Evolutionary conservation across 257 asterid species (phyloP), one percentile per base, ranked within the genome.

Genomic region (Anisodus acutangulus): DNA sequence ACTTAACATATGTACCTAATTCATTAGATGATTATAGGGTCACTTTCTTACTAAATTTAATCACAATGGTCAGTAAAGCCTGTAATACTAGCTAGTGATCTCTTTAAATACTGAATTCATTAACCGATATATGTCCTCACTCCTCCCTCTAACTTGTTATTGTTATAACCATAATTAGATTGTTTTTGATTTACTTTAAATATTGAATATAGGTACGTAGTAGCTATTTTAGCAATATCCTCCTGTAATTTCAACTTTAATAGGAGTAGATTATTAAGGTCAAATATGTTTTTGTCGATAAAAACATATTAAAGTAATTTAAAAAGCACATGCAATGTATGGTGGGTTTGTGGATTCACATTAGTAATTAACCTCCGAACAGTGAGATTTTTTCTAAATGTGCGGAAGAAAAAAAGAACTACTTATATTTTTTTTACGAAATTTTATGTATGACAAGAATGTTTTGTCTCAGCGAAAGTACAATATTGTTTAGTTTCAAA

Each of bases 191-290:
- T 4, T 41, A 41, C 45, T 41, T 3, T 41, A 41, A 41, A 4
- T 41, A 41, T 41, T 41, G 6, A 41, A 41, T 41, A 41, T 41
- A 41, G 45, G 6, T 5, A 41, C 4, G 45, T 41, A 31, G 35
- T 31, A 31, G 35, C 35, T 31, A 41, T 41, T 41, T 12, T 66
- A 35, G 19, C 22, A 26, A 66, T 5, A 17, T 67, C 35, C 49
- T 35, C 74, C 74, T 12, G 41, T 67, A 67, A 37, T 67, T 67
- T 67, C 49, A 67, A 67, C 76, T 13, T 37, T 67, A 67, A 6
- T 67, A 31, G 35, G 35, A 31, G 35, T 31, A 67, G 11, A 13
- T 37, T 3, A 67, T 37, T 3, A 66, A 66, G 51, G 49, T 37
- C 22, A 13, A 37, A 35, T 37, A 13, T 51, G 45, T 10, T 9